A percentile compares a stretch with the other conserved stretches of the same genome.
phyloP scores from a whole-genome alignment of 139 green algal genomes.

The Volvox reticuliferus region DNA sequence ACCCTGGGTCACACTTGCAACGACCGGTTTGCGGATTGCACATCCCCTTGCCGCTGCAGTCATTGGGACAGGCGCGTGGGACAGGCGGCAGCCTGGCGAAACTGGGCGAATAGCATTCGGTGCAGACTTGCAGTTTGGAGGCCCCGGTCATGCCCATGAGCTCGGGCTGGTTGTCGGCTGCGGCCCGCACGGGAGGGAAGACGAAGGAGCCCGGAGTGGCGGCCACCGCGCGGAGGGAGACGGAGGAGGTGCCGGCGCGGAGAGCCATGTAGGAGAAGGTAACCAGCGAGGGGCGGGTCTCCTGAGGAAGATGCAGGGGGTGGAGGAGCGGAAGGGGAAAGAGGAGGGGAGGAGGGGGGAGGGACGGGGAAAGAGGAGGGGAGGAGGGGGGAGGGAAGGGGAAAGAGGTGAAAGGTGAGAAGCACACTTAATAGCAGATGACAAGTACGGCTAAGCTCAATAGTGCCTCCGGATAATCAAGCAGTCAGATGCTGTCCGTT shows the following conservation, averaged over 20 bases:
- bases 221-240: slow-evolving; percentile 69
- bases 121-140: slow-evolving; percentile 48
- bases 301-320: slow-evolving; percentile 22
- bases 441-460: no score
- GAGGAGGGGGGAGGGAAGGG: not conserved
- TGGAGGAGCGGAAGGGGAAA: not conserved
- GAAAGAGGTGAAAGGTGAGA: not conserved
- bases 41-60: slow-evolving; percentile 63
- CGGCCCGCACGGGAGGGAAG: slow-evolving; percentile 70
- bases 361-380: not conserved
- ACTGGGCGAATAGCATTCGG: not conserved
- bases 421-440: not conserved
- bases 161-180: slow-evolving; percentile 72
- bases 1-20: slow-evolving; percentile 61
- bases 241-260: slow-evolving; percentile 61
- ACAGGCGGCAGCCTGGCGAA: not conserved
- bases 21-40: slow-evolving; percentile 60
- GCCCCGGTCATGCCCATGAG: slow-evolving; percentile 59
- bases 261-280: slow-evolving; percentile 60
- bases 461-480: no score
- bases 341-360: not conserved
- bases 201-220: slow-evolving; percentile 67
- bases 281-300: slow-evolving; percentile 56
- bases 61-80: slow-evolving; percentile 47
- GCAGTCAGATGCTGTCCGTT: no score